Percentiles rank a stretch among this genome's conserved stretches.
Conservation (phyloP, 495 filamentous ascomycete species). For the Chaetomium tenue region DNA sequence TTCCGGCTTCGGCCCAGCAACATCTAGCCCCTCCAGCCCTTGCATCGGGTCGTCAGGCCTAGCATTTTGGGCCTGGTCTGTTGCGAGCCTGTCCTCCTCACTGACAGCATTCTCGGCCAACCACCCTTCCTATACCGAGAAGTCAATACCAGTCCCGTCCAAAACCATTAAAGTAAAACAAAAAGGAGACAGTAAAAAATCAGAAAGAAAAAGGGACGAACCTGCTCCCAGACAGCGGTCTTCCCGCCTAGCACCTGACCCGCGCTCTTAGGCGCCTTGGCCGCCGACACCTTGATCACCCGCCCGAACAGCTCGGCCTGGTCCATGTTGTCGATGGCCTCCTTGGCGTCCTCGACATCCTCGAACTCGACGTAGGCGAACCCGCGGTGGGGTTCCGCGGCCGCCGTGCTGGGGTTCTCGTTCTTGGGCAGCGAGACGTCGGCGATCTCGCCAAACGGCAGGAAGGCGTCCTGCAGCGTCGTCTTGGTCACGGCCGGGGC, state of each 20-base stretch:
- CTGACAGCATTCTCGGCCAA: conserved; percentile 84
- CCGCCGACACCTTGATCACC: conserved; percentile 84
- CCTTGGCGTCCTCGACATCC: conserved; percentile 76
- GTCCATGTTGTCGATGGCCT: conserved; percentile 99
- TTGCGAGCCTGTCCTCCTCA: conserved; percentile 74
- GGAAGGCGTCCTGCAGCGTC: conserved; percentile 83
- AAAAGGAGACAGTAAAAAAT: not conserved
- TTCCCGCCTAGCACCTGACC: conserved; percentile 86
- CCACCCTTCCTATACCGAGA: conserved; percentile 75
- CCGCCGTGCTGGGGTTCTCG: conserved; percentile 60
- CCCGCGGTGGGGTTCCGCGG: conserved; percentile 70
- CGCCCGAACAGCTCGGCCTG: conserved; percentile 92
- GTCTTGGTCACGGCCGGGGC: conserved; percentile 70
- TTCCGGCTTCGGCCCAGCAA: conserved; percentile 84
- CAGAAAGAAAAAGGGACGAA: conserved; percentile 35
- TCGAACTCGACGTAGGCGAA: conserved; percentile 98
- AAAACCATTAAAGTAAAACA: conserved; percentile 35
- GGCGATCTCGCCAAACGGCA: conserved; percentile 92
- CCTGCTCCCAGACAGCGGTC: conserved; percentile 98
- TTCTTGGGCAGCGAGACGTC: conserved; percentile 87
- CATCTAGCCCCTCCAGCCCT: conserved; percentile 86
- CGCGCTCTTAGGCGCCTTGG: conserved; percentile 87
- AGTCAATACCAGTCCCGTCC: conserved; percentile 26
- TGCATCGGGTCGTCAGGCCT: conserved; percentile 87
- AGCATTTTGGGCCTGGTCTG: conserved; percentile 54